phyloP scores from a whole-genome alignment of 176 grass and related monocot species.

The Carex pumila region DNA sequence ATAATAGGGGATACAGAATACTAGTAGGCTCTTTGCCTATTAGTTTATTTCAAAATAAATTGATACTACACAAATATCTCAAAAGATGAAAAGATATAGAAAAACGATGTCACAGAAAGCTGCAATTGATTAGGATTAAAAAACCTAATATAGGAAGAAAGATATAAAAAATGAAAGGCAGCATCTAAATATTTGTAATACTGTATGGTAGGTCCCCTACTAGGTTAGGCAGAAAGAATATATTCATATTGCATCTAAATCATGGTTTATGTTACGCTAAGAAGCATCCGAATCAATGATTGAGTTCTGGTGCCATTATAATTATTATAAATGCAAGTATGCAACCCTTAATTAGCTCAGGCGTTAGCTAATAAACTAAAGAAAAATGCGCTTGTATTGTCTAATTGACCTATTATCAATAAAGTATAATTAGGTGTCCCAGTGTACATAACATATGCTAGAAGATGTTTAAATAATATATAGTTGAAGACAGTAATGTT shows the following conservation, averaged over 20 bases:
- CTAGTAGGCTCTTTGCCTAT: background rate
- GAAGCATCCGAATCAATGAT: conserved; percentile 25
- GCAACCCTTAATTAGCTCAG: background rate
- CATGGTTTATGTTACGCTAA: conserved; percentile 2
- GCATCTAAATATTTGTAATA: background rate
- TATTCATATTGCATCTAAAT: conserved; percentile 8
- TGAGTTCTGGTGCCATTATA: conserved; percentile 12
- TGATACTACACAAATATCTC: background rate
- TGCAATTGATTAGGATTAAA: background rate
- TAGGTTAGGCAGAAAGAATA: conserved; percentile 14
- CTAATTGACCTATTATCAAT: background rate
- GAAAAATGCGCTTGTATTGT: background rate
- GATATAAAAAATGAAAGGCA: background rate
- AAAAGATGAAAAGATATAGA: background rate
- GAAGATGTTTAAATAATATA: background rate
- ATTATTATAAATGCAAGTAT: conserved; percentile 7
- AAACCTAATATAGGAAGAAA: background rate
- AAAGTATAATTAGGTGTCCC: background rate
- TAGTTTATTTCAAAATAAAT: background rate
- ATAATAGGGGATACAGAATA: background rate
- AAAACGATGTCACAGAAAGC: background rate
- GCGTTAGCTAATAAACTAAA: background rate
- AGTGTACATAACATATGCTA: background rate
- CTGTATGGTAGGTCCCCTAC: background rate
- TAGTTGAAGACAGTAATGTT: background rate